Base-by-base conservation (phyloP, 345 rosid genomes). In the Draba incana region DNA sequence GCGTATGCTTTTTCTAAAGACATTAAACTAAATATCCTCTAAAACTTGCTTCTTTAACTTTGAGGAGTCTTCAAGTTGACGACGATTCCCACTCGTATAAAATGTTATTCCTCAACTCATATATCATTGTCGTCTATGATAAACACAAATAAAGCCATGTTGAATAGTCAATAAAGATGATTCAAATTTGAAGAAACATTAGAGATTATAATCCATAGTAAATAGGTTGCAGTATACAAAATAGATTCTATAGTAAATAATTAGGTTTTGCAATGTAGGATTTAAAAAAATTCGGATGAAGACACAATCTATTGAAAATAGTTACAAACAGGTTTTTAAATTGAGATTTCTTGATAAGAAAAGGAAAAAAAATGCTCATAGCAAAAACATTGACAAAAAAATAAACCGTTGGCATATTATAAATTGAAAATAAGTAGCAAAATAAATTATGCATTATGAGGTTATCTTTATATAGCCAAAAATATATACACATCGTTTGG, bases 1-100 rank as follows among this genome's bases (percentile, higher is more conserved):
- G 78, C 78, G 68, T 74, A 27, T 74, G 45, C 78, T 67, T 74
- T 74, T 74, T 74, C 56, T 52, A 74, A 67, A 74, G 77, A 51
- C 63, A 66, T 44, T 42, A 31, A 47, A 28, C 23, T 51, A 39
- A 66, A 47, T 12, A 10, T 28, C 39, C 42, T 66, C 35, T 47
- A 73, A 15, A 43, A 33, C 14, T 45, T 14, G n/a, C 57, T 62
- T 0, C 39, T 59, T 74, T 48, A 27, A 43, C 63, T 74, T 64
- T 67, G 7, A 24, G 51, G 62, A 60, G 73, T 52, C 68, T 66
- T 74, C 44, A 67, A 60, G 63, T 59, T 74, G 68, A 67, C 73
- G 68, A 53, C 57, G 58, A 59, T 60, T 44, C 4, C 20, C 14
- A 50, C 50, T 66, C 50, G 65, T 72, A 30, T 25, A 28, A 28